Evolutionary conservation across 768 basidiomycete species (phyloP), one percentile per base, ranked within the genome.

Genomic region (Mycena olivaceomarginata): DNA sequence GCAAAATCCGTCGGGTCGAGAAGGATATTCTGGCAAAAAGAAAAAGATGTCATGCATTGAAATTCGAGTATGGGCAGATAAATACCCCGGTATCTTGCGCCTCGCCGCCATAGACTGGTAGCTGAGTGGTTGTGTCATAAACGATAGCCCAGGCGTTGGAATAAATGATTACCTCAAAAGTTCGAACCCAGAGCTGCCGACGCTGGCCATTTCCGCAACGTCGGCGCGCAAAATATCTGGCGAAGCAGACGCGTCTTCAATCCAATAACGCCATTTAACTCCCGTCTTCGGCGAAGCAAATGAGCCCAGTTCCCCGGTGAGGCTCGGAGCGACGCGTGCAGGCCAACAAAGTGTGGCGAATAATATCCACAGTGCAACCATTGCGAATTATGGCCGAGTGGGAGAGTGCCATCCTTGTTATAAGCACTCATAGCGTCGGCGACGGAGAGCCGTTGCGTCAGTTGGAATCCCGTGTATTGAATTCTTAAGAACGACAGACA

Each of bases 1-100:
- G 78, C 78, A 51, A 73, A 76, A 0, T 79, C 78, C 6, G 78
- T 67, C 7, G 78, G 78, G 51, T 79, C 78, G 48, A 74, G 71
- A 22, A 79, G 51, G 46, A 79, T 66, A 48, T 70, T 72, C 67
- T 76, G 48, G 20, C 7, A 53, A 11, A 18, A 53, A 63, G 59
- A 25, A 48, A 48, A 69, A 22, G 64, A 74, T 41, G 59, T 66
- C 73, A 74, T n/a, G 11, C n/a, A 20, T 12, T 7, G 25, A 41
- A 16, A 18, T 18, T 43, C n/a, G 16, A 39, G 18, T 3, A 18
- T 59, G 15, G 12, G 39, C 31, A 37, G 7, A 22, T 37, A 41
- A 12, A 11, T 37, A 74, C 73, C 56, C 72, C 72, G 2, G 64
- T 67, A 22, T 66, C 39, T 20, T 53, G 31, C 10, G 25, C 53